Conservation (phyloP, 1,284 basidiomycete species). For the Austroboletus niveus region DNA sequence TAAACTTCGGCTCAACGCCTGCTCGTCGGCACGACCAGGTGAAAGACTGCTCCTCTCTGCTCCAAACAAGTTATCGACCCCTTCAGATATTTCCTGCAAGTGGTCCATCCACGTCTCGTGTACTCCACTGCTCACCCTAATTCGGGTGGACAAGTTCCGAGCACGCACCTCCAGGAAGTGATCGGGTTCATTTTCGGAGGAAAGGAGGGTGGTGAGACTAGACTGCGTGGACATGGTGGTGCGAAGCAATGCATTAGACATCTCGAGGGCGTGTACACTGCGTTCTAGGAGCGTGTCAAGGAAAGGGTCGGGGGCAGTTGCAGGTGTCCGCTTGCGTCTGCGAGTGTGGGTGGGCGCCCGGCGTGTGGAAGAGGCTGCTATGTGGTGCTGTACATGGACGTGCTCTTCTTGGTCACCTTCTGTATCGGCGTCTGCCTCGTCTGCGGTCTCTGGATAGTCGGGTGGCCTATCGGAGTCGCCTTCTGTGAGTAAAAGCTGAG, state of each 20-base stretch:
- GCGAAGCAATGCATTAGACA: slow-evolving; percentile 74
- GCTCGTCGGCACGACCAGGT: slow-evolving; percentile 20
- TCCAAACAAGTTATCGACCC: slow-evolving; percentile 55
- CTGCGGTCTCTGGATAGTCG: slow-evolving; percentile 71
- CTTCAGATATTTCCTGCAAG: slow-evolving; percentile 60
- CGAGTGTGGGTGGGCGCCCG: slow-evolving; percentile 15
- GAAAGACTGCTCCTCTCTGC: slow-evolving; percentile 15
- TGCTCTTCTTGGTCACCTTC: slow-evolving; percentile 32
- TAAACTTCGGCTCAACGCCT: slow-evolving; percentile 51
- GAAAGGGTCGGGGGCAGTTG: slow-evolving; percentile 39
- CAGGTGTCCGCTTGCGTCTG: slow-evolving; percentile 21
- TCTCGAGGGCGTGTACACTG: slow-evolving; percentile 78
- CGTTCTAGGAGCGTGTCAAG: slow-evolving; percentile 75
- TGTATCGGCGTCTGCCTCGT: slow-evolving; percentile 72
- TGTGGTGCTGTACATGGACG: slow-evolving; percentile 32
- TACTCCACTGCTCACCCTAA: slow-evolving; percentile 40
- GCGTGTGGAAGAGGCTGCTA: slow-evolving; percentile 16
- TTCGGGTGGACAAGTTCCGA: slow-evolving; percentile 50
- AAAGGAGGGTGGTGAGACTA: slow-evolving; percentile 49
- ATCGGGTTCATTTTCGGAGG: slow-evolving; percentile 39
- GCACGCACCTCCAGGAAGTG: slow-evolving; percentile 44
- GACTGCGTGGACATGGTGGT: slow-evolving; percentile 69
- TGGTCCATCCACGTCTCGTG: slow-evolving; percentile 64
- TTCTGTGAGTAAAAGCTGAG: slow-evolving; percentile 11
- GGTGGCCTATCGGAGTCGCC: slow-evolving; percentile 59